These are phyloP conservation scores for Cladosporium sp. DNA, from an alignment of 2,329 filamentous ascomycete species.

Conservation along the genomic window DNA sequence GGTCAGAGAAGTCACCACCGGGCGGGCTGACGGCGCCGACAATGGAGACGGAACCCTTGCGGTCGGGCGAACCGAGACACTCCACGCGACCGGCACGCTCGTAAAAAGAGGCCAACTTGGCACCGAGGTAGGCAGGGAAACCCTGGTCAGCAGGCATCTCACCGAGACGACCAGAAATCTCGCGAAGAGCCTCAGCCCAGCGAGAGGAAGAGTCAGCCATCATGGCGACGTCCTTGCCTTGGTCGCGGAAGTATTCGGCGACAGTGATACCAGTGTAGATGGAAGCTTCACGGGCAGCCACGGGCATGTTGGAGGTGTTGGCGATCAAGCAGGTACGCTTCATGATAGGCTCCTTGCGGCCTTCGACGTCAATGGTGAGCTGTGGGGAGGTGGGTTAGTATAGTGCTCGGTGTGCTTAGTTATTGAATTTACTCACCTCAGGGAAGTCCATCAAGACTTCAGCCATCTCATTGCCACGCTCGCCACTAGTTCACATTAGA, in stretches of 20 bases:
- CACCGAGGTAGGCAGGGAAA: constrained; percentile 95
- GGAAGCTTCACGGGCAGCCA: constrained; percentile 95
- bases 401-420: not conserved
- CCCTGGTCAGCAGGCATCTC: constrained; percentile 99
- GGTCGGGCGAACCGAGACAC: constrained; percentile 83
- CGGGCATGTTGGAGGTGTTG: constrained; percentile 99
- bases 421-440: constrained; percentile 53
- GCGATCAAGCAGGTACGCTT: constrained; percentile 98
- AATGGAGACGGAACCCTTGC: constrained; percentile 91
- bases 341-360: constrained; percentile 98
- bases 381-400: constrained; percentile 34
- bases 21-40: constrained; percentile 96
- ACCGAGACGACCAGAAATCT: constrained; percentile 96
- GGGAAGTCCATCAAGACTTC: constrained; percentile 99
- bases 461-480: constrained; percentile 99
- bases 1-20: constrained; percentile 98
- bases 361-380: constrained; percentile 90
- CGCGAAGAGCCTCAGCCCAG: constrained; percentile 98
- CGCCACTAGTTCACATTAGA: constrained; percentile 54
- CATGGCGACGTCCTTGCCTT: constrained; percentile 97
- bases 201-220: constrained; percentile 98
- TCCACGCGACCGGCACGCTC: constrained; percentile 90
- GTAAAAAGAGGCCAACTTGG: constrained; percentile 98
- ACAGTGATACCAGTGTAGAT: constrained; percentile 98
- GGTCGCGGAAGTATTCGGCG: constrained; percentile 94